Conservation (phyloP, 116 monocot species). For the Phalaenopsis hybrid region DNA sequence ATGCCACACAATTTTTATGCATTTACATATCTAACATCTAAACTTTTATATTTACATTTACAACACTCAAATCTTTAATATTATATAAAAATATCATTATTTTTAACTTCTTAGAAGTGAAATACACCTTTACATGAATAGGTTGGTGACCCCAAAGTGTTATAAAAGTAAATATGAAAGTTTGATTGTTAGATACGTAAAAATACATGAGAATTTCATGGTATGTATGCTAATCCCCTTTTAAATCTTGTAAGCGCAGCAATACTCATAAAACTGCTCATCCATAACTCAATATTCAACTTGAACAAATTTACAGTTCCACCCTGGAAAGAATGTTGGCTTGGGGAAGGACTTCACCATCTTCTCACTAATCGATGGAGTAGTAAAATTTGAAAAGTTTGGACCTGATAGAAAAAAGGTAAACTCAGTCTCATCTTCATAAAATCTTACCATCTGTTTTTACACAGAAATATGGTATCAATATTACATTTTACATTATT, state of each 20-base stretch:
- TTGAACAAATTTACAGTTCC: constrained; percentile 45
- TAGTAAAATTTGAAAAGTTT: constrained; percentile 94
- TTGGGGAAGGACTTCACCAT: constrained; percentile 89
- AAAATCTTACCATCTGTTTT: neutral
- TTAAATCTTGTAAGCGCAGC: neutral
- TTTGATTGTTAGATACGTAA: no score
- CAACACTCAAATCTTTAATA: no score
- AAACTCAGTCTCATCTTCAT: neutral
- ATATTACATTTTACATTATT: neutral
- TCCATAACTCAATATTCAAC: neutral
- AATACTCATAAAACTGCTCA: neutral
- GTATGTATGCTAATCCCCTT: no score
- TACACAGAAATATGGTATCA: neutral
- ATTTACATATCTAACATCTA: no score
- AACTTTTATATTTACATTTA: no score
- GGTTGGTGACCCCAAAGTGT: no score
- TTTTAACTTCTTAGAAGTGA: no score
- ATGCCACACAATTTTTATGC: no score
- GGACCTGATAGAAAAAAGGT: constrained; percentile 93
- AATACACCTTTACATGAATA: no score
- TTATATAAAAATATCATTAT: no score
- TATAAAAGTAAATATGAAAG: no score
- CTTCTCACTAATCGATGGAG: constrained; percentile 83
- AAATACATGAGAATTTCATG: no score
- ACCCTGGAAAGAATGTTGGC: constrained; percentile 95